A percentile compares a stretch with the other conserved stretches of the same genome.
These are phyloP conservation scores for Rhodomyrtus tomentosa DNA, from an alignment of 345 rosid genomes.

Conservation along the genomic window DNA sequence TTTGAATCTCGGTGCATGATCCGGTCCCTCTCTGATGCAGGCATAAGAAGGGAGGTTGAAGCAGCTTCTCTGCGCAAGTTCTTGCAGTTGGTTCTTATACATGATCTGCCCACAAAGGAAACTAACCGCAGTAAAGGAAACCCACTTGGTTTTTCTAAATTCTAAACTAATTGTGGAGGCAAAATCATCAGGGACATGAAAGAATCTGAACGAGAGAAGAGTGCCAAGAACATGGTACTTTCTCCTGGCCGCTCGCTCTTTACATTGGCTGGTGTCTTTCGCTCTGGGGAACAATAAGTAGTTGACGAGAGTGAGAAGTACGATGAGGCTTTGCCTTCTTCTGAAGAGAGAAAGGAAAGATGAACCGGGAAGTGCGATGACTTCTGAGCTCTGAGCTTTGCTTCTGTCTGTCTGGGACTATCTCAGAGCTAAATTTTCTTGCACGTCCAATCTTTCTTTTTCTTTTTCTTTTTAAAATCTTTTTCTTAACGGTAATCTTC, in stretches of 20 bases:
- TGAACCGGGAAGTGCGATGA: background rate
- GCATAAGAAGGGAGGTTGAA: constrained; percentile 84
- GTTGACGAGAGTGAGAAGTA: background rate
- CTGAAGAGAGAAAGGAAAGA: background rate
- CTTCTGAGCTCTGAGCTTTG: background rate
- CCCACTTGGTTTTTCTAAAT: background rate
- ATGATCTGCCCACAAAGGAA: constrained; percentile 15
- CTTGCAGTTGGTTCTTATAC: constrained; percentile 99
- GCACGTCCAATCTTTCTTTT: background rate
- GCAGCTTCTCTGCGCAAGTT: constrained; percentile 99
- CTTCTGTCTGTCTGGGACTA: background rate
- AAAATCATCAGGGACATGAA: background rate
- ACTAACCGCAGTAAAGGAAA: background rate
- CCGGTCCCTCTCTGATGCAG: constrained; percentile 93
- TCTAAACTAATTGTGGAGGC: background rate
- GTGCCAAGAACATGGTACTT: background rate
- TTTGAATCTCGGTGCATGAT: constrained; percentile 98
- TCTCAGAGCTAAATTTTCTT: background rate
- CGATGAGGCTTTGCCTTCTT: background rate
- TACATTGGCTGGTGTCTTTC: background rate
- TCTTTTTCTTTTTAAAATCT: background rate
- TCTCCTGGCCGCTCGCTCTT: background rate
- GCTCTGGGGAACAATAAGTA: background rate
- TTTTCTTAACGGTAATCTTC: background rate
- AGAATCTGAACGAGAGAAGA: background rate